Conservation (phyloP, 306 rosid species). For the Vicia faba region DNA sequence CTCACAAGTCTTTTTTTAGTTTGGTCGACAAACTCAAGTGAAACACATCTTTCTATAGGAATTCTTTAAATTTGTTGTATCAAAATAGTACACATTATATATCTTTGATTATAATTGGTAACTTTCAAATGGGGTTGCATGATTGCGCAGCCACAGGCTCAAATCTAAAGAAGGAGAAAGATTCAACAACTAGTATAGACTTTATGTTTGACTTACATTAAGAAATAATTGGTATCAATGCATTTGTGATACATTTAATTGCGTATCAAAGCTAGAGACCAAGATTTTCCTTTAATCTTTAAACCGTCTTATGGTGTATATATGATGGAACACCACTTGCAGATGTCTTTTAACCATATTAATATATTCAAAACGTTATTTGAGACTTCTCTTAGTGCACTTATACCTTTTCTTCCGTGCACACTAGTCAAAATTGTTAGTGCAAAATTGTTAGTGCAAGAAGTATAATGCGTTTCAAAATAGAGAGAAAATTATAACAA, state of each 20-base stretch:
- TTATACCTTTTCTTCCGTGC: no score
- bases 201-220: conserved; percentile 29
- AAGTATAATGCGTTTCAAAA: no score
- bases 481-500: no score
- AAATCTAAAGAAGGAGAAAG: conserved; percentile 19
- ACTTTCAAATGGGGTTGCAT: conserved; percentile 32
- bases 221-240: conserved; percentile 17
- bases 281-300: neutral
- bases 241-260: conserved; percentile 31
- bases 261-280: conserved; percentile 15
- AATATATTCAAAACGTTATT: no score
- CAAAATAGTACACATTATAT: conserved; percentile 12
- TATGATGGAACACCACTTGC: conserved; percentile 22
- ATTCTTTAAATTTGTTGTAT: conserved; percentile 5
- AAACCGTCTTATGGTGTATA: neutral
- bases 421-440: no score
- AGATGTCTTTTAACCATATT: neutral
- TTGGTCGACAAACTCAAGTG: conserved; percentile 37
- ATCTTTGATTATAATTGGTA: conserved; percentile 7
- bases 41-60: conserved; percentile 27
- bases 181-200: conserved; percentile 3
- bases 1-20: conserved; percentile 2
- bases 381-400: no score
- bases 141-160: conserved; percentile 35
- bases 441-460: no score